Evolutionary conservation across 768 basidiomycete species (phyloP).

Genomic region (Mycena leptocephala): DNA sequence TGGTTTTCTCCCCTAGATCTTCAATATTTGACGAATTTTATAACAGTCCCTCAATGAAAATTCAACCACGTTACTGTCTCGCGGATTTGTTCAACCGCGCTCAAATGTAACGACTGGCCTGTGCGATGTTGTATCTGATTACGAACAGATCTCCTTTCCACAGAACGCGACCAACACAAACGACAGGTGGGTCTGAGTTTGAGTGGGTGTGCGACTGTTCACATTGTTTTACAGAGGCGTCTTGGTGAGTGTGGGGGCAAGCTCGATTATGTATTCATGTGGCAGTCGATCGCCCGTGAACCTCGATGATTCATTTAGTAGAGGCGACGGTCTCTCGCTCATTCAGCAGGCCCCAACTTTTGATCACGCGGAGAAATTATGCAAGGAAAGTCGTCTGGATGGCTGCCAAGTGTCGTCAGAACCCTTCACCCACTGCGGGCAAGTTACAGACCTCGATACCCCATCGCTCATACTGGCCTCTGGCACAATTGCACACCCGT

Average conservation of each 20-base stretch:
- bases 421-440: background rate
- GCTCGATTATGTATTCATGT: constrained; percentile 7
- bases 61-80: no score
- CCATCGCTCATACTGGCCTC: constrained; percentile 20
- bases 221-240: constrained; percentile 5
- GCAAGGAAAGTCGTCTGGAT: constrained; percentile 20
- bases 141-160: constrained; percentile 8
- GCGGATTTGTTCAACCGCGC: no score
- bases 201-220: background rate
- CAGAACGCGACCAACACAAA: constrained; percentile 1
- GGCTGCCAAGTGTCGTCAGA: background rate
- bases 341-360: background rate
- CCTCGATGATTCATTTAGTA: constrained; percentile 1
- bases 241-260: constrained; percentile 7
- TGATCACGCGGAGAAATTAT: background rate
- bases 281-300: constrained; percentile 1
- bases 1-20: no score
- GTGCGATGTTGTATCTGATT: constrained; percentile 8
- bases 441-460: constrained; percentile 14
- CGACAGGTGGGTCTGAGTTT: background rate
- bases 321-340: constrained; percentile 3
- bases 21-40: no score
- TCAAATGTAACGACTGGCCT: constrained; percentile 2
- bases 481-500: constrained; percentile 35
- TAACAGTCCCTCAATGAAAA: no score